Evolutionary conservation across 2,329 filamentous ascomycete species (phyloP), one percentile per base, ranked within the genome.

Genomic region (Salinomyces thailandicus): DNA sequence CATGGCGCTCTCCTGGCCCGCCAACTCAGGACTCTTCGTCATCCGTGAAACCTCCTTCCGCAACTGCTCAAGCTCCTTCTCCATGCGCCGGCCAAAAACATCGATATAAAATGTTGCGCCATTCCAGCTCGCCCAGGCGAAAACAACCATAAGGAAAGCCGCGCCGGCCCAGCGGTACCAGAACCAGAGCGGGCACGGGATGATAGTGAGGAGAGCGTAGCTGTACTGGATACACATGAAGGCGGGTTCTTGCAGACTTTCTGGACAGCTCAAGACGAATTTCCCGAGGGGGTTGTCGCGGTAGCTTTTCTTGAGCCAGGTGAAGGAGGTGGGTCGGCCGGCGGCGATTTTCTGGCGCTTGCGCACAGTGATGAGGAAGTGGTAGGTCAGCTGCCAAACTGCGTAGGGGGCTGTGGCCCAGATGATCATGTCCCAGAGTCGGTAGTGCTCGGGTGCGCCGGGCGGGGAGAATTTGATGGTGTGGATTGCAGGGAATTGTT

Each of bases 91-190:
- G 36, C 93, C 91, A 58, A 96, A 98, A 2, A 96, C 85, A 52
- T 98, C 91, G 54, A 98, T 96, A 62, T 98, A 98, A 61, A 83
- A 98, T 0, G 87, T 96, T 13, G 91, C 85, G 19, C 91, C 91
- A 51, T 98, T 98, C 66, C 95, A 93, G 38, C 95, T 81, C 50
- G 85, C 93, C 86, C 87, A 95, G 29, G 77, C 71, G 55, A 98
- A 96, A n/a, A 98, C 78, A 2, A 75, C 64, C 37, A 80, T 68
- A 31, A 98, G 68, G 62, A 95, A 98, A 0, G 59, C 48, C 2
- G 79, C 77, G 27, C 83, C 91, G 0, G 84, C 79, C 72, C 79
- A 85, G 30, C 80, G 77, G 55, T 79, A 91, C 69, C 83, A 82
- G 62, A 98, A 95, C 89, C 91, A 98, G 5, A 98, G 53, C 0